A percentile compares a stretch with the other conserved stretches of the same genome.
phyloP scores from a whole-genome alignment of 1,284 basidiomycete species.

The Malassezia vespertilionis region DNA sequence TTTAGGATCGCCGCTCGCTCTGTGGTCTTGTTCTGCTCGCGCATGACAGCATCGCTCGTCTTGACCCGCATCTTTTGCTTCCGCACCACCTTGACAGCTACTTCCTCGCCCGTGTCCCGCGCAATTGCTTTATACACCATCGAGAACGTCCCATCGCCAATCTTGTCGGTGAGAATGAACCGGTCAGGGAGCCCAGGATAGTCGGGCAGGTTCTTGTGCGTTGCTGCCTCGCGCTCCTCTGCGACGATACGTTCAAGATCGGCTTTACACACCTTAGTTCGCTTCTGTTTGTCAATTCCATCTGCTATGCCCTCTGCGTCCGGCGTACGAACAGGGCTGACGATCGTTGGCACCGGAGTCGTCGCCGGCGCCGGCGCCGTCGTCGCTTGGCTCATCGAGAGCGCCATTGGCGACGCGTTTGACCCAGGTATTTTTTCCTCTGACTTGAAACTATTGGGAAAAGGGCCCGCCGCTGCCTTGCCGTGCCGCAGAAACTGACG shows the following conservation, averaged over 20 bases:
- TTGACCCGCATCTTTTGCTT: conserved; percentile 96
- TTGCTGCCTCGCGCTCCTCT: conserved; percentile 13
- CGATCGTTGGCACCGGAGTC: conserved; percentile 1
- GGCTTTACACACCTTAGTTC: no score
- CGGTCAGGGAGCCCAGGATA: conserved; percentile 20
- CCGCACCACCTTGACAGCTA: conserved; percentile 94
- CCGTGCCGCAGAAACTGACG: conserved; percentile 42
- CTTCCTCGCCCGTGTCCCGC: conserved; percentile 63
- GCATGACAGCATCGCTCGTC: conserved; percentile 48
- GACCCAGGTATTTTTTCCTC: no score
- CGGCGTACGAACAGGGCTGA: not conserved
- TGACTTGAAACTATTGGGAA: no score
- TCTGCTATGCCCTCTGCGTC: not conserved
- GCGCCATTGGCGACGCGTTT: not conserved
- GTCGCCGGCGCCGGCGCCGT: conserved; percentile 16
- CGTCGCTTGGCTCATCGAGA: not conserved
- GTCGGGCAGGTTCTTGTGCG: conserved; percentile 12
- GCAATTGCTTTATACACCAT: conserved; percentile 93
- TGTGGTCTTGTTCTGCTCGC: conserved; percentile 44
- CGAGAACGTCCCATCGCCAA: conserved; percentile 72
- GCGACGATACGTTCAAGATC: conserved; percentile 3
- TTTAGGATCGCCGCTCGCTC: conserved; percentile 93
- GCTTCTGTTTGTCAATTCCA: no score
- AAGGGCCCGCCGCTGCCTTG: conserved; percentile 30
- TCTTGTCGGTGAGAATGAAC: conserved; percentile 36